Base-by-base conservation (phyloP, 2,329 filamentous ascomycete species). In the Cladosporium velox region DNA sequence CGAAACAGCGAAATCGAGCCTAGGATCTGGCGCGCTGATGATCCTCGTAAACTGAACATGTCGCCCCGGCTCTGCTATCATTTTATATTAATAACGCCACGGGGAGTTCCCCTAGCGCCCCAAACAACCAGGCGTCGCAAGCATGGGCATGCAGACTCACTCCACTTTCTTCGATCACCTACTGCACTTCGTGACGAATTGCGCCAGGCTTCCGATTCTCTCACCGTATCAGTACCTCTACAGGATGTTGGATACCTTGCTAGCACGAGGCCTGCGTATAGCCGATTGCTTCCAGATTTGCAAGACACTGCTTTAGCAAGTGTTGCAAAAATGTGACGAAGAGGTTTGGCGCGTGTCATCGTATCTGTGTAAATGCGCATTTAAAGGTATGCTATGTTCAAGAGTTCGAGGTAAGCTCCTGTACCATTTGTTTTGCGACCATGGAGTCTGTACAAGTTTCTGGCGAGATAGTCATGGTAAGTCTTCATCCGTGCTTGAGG, bases 401-500 rank as follows among this genome's bases (percentile, higher is more conserved):
- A 8, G 28, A 14, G 1, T 55, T 14, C 7, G 8, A 21, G 26
- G 28, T 55, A 30, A n/a, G 28, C 52, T 55, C 28, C 4, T 12
- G 18, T 34, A 28, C 15, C n/a, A 34, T 21, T 34, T 10, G 11
- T 21, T 34, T 21, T 11, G 52, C 30, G 21, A 47, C 10, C 28
- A 55, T 55, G 52, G 52, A n/a, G 8, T 55, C 52, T 55, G 3
- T 21, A 30, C 2, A 30, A 34, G 52, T 55, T n/a, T 38, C 55
- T 58, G 55, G 55, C 32, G 55, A 58, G 34, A 26, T 41, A 2
- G 55, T 58, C 12, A 58, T 58, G 55, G 55, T 58, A 35, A 41
- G 34, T 14, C 32, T 41, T 0, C 4, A 34, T 28, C n/a, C 7
- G 24, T 2, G 14, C 3, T 6, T n/a, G 2, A 34, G 4, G 34